Evolutionary conservation across 2,329 filamentous ascomycete genomes (phyloP), one percentile per base, ranked within the genome.

Genomic region (Furcasterigmium sp.): DNA sequence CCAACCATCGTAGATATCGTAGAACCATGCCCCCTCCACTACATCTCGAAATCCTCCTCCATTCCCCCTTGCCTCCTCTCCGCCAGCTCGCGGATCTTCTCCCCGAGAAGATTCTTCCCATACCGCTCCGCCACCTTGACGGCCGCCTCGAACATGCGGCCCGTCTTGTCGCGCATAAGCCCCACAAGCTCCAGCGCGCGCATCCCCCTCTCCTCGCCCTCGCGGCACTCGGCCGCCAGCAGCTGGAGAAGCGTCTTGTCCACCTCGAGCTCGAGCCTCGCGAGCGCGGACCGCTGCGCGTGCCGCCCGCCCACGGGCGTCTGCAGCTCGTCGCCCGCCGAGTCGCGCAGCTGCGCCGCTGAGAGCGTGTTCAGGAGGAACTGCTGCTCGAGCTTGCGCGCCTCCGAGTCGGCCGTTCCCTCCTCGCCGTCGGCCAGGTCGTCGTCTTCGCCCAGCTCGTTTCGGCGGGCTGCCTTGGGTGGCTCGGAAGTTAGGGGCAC

Each of bases 181-280:
- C 78, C 75, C 23, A 95, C 93, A 56, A 97, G 78, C 67, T 98
- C 94, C 28, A 98, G 70, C 1, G 91, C 91, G 53, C 91, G 89
- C 89, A 96, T 96, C 6, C 91, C 91, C 23, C 86, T 76, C 50
- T 97, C 91, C 62, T 98, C 93, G 36, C 90, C 89, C 52, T 93
- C 88, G 46, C 90, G 82, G 61, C 93, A 98, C 69, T 97, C 93
- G 7, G 85, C 72, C 3, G 88, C 91, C 57, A 98, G 72, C 60
- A 97, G 76, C 69, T 96, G 90, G 50, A 98, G 70, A 40, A 98
- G 72, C 35, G 85, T 82, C 69, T 95, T 95, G 69, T 98, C 91
- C 29, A 95, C 80, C 36, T 94, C 88, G 36, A 94, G 70, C 62
- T 95, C 87, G 43, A 89, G 75, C 30, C 80, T 75, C 13, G 80